Evolutionary conservation across 2,329 filamentous ascomycete species (phyloP).

Genomic region (Aspergillus sergii): DNA sequence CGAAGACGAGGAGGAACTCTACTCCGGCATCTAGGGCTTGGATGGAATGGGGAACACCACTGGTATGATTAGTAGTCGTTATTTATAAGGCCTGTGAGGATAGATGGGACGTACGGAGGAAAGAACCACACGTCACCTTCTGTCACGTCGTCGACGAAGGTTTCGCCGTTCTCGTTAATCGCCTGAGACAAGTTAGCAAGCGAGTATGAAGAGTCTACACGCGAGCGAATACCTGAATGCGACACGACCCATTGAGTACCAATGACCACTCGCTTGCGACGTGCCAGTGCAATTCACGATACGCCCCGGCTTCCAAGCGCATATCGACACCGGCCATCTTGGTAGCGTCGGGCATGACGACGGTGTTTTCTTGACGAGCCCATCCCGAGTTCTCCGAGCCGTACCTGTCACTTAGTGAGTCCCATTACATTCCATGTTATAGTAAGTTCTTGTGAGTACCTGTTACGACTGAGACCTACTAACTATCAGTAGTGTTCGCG

Average conservation of each 20-base stretch:
- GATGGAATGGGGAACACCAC: slow-evolving; percentile 73
- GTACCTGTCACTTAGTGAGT: slow-evolving; percentile 25
- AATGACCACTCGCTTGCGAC: slow-evolving; percentile 43
- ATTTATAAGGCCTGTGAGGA: neutral
- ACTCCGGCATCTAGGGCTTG: slow-evolving; percentile 71
- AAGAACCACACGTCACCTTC: slow-evolving; percentile 83
- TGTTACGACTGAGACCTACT: slow-evolving; percentile 49
- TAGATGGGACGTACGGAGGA: slow-evolving; percentile 52
- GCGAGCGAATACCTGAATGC: slow-evolving; percentile 33
- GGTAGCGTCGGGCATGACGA: slow-evolving; percentile 53
- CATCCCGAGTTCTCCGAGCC: slow-evolving; percentile 54
- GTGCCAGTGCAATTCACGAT: slow-evolving; percentile 64
- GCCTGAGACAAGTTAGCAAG: slow-evolving; percentile 23
- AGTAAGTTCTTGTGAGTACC: slow-evolving; percentile 24
- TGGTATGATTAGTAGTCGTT: slow-evolving; percentile 12
- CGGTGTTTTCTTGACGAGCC: slow-evolving; percentile 57
- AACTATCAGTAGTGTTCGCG: slow-evolving; percentile 9
- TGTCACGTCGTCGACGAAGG: slow-evolving; percentile 74
- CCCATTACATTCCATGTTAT: neutral
- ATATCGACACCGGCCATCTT: slow-evolving; percentile 63
- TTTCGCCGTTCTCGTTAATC: slow-evolving; percentile 63
- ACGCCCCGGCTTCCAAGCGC: slow-evolving; percentile 59
- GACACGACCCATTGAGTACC: slow-evolving; percentile 42
- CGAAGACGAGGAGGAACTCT: slow-evolving; percentile 66
- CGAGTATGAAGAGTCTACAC: neutral